phyloP scores from a whole-genome alignment of 139 green algal species.

The Pycnococcus provasolii region DNA sequence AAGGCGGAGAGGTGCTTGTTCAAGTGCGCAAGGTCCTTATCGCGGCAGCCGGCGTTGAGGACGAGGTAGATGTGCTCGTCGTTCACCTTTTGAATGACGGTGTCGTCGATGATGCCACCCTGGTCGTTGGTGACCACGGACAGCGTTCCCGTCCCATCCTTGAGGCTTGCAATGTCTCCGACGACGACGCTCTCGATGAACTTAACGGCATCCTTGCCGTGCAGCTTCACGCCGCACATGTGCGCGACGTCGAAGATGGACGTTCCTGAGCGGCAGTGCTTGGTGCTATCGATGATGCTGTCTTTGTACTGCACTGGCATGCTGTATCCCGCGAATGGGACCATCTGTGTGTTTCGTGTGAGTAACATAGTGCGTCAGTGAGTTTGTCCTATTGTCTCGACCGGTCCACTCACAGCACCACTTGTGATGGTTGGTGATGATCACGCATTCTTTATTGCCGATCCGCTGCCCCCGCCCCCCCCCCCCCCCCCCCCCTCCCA shows the following conservation, averaged over 20 bases:
- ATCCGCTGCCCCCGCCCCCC: too few relatives aligned
- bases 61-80: slow-evolving; percentile 85
- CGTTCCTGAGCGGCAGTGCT: slow-evolving; percentile 65
- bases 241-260: slow-evolving; percentile 96
- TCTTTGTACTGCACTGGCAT: slow-evolving; percentile 99
- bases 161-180: slow-evolving; percentile 72
- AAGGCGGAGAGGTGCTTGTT: slow-evolving; percentile 57
- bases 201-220: slow-evolving; percentile 80
- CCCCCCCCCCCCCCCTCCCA: too few relatives aligned
- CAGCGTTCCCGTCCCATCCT: slow-evolving; percentile 68
- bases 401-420: too few relatives aligned
- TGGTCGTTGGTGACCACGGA: slow-evolving; percentile 92
- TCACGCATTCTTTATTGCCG: not conserved
- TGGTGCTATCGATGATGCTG: slow-evolving; percentile 88
- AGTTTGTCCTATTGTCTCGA: not conserved
- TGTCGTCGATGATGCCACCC: slow-evolving; percentile 97
- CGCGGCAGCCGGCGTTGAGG: slow-evolving; percentile 88
- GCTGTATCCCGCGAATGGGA: slow-evolving; percentile 89
- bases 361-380: slow-evolving; percentile 4
- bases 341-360: slow-evolving; percentile 54
- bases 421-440: not conserved
- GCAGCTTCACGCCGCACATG: slow-evolving; percentile 88
- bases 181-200: slow-evolving; percentile 88
- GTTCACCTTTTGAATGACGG: slow-evolving; percentile 76
- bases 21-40: slow-evolving; percentile 92